Base-by-base conservation (phyloP, 73 alveolate species). In the Tetrahymena borealis region DNA sequence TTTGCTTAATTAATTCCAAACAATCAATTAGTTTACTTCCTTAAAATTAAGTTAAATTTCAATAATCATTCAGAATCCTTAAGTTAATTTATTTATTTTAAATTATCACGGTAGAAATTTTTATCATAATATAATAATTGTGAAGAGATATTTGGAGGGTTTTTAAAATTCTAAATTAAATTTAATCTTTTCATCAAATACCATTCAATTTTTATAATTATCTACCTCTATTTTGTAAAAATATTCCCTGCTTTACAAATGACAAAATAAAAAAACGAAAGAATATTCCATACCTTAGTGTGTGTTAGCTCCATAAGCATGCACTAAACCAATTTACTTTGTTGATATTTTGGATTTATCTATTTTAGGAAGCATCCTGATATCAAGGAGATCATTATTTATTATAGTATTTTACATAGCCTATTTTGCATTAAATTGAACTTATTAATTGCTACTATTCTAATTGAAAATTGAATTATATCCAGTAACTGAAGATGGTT, bases 251-350 rank as follows among this genome's bases (percentile, higher is more conserved):
- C n/a, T n/a, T n/a, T n/a, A n/a, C n/a, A n/a, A n/a, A n/a, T n/a
- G n/a, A n/a, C n/a, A n/a, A n/a, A n/a, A n/a, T n/a, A n/a, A n/a
- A n/a, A n/a, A 42, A n/a, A 2, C 1, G 18, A 12, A 7, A 9
- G 24, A 12, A 42, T n/a, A 5, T 15, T 20, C n/a, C 9, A 28
- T 60, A 60, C 85, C 85, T 96, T 98, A 96, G 91, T 97, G 98
- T 11, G 99, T 98, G 91, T 97, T 98, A 33, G 99, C 99, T 20
- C 98, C 99, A 96, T 98, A 98, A 0, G 99, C 97, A 91, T 95
- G 90, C 28, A 98, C 94, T 28, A 96, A 91, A 42, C 99, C 99
- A 93, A 91, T 93, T 90, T 96, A 91, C 91, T 97, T 97, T 41
- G 91, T 95, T 11, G 99, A 98, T 15, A 94, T 94, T 94, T 97